Evolutionary conservation across 2,329 filamentous ascomycete species (phyloP), one percentile per base, ranked within the genome.

Genomic region (Aspergillus tanneri): DNA sequence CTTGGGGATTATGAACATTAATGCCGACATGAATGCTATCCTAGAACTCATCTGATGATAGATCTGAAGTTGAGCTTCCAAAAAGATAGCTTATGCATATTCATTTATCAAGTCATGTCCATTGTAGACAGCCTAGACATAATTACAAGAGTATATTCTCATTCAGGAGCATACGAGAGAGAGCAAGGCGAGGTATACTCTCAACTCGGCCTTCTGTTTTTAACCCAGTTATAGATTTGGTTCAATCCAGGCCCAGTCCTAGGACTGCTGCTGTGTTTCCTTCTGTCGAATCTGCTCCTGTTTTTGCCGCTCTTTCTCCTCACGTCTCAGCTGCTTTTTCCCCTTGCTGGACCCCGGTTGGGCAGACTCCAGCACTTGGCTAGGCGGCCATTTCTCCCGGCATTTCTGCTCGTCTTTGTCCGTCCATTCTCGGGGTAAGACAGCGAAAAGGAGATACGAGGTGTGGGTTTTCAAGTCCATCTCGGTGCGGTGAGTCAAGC

Each of bases 401-500:
- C 85, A 84, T 23, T 78, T 78, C 24, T 79, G 79, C 71, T 99
- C 93, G 56, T 96, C 89, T 51, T 87, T 87, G 27, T 83, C 85
- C 0, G 77, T 85, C 93, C 93, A 99, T 53, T 88, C 85, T 35
- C 84, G 79, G n/a, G 93, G 92, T 51, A 99, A 72, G 3, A 93
- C 76, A 0, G 93, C 93, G 73, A 99, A 99, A 4, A 95, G 87
- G 4, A 99, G 79, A 67, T 99, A 99, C n/a, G 88, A 93, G 0
- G 93, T 99, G 70, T 99, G 93, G 6, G 88, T 93, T 78, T 96
- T 96, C 51, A 97, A 74, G 63, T 99, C 93, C 0, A 84, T 75
- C 72, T 99, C 93, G 0, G 88, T 84, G 19, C 90, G 81, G 61
- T 95, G 89, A 23, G 90, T 79, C 32, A 97, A 64, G 22, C 83